Evolutionary conservation across 352 stramenopile species (phyloP), one percentile per base, ranked within the genome.

Genomic region (Phytophthora sansomeana): DNA sequence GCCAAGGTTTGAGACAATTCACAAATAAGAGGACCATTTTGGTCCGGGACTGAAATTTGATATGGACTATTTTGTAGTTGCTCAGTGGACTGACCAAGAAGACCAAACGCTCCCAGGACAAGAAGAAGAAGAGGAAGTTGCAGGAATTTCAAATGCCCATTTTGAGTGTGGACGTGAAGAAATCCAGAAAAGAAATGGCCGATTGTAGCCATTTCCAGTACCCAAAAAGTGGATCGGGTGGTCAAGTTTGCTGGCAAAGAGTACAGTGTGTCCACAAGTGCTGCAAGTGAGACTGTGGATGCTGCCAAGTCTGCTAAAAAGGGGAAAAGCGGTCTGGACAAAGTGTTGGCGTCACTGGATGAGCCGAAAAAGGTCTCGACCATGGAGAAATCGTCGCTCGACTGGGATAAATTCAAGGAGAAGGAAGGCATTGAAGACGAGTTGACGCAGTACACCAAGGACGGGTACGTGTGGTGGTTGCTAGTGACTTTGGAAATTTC

Each of bases 321-420:
- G 28, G 59, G 28, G 0, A 62, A 58, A 33, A 78, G 69, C 29
- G 83, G 78, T 0, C 65, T 98, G 51, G 95, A 99, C 67, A 65
- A 88, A 50, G 80, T 98, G 26, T 60, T 99, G 35, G 81, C 80
- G 32, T 78, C 93, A 26, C 62, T 99, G 30, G 86, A 96, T 39
- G 87, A 82, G 16, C 92, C 92, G 0, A 92, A 96, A 72, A 98
- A 97, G 67, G 79, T 98, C 6, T 97, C 91, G 9, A 98, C 95
- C 6, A 96, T 98, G 57, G 91, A 97, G 77, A 99, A 99, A 72
- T 96, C 95, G 35, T 96, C 83, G 30, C 72, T 97, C 14, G 96
- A 99, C 74, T 99, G 96, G 96, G 93, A 98, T 73, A 85, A 89
- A 21, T 99, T 98, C 81, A 99, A 99, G 70, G 80, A 95, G 36